Base-by-base conservation (phyloP, 257 asterid species). In the Nyctanthes arbortristis region DNA sequence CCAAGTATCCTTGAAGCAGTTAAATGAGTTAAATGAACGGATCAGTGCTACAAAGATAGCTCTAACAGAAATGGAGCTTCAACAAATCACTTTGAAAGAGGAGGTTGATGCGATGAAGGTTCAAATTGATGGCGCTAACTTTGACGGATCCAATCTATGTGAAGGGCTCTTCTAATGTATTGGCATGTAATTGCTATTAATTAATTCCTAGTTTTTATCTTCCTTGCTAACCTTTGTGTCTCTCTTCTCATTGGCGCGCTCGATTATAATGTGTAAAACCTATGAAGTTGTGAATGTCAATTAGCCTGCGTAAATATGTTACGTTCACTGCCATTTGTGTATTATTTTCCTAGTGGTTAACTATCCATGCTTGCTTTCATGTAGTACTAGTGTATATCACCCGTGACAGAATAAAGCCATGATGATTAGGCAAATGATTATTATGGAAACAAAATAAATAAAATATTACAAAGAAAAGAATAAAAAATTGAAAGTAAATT, bases 11-110 rank as follows among this genome's bases (percentile, higher is more conserved):
- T 33, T 31, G 58, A 29, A 9, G 78, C 63, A 40, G 20, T 66
- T 69, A 60, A 66, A 66, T 1, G 61, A 55, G 57, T 35, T 71
- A 35, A 29, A 10, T 67, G 72, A 72, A 66, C 78, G 61, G 18
- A 63, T 76, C 7, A 37, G 13, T 70, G 81, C 66, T 31, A 66
- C 71, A 47, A 76, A 69, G 81, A 61, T 34, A 59, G 63, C 79
- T 28, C 63, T 73, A 39, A 16, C 30, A 61, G 77, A 73, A 71
- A 60, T 80, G 81, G 75, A 80, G 52, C 69, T 61, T 54, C 65
- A 72, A 13, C 73, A 59, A 39, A 70, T 66, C 61, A 59, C 43
- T 55, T 47, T 71, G 77, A 66, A 65, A 57, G 66, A 68, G 30
- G 77, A 79, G 54, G 27, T 40, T 1, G 79, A 80, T 77, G 33